phyloP scores from a whole-genome alignment of 2,329 filamentous ascomycete genomes.

The Monosporascus cannonballus region DNA sequence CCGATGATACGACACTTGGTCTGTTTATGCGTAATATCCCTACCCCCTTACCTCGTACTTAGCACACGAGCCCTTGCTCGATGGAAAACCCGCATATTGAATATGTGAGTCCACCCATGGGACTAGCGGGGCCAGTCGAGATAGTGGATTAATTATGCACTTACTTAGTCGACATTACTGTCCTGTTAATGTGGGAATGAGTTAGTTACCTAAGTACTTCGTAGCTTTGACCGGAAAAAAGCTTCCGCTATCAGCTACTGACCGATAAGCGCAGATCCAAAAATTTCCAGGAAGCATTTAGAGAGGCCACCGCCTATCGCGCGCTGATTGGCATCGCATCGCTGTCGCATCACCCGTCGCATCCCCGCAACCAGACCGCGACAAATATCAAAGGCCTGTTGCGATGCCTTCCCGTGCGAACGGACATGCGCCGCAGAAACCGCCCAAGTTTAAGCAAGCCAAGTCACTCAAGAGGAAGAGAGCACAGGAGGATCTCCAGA shows the following conservation, averaged over 20 bases:
- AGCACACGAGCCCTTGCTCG: no score
- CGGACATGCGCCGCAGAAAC: constrained; percentile 17
- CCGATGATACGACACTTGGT: no score
- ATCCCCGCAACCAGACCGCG: neutral
- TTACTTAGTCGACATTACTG: no score
- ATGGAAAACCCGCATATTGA: no score
- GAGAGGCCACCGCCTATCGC: neutral
- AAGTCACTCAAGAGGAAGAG: constrained; percentile 36
- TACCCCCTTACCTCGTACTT: no score
- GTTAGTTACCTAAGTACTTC: no score
- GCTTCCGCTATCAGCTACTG: neutral
- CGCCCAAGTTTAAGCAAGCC: constrained; percentile 19
- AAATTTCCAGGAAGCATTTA: neutral
- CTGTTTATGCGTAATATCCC: no score
- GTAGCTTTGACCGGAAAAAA: neutral
- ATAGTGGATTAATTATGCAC: no score
- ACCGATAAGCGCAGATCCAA: neutral
- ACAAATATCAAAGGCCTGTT: neutral
- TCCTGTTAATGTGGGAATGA: no score
- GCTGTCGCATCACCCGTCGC: neutral
- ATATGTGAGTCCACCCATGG: no score
- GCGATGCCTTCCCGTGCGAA: constrained; percentile 18
- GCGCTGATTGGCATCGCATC: neutral
- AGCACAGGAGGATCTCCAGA: constrained; percentile 33
- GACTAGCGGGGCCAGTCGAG: no score